phyloP scores from a whole-genome alignment of 1,139 yeast species.

The Yamadazyma blattariae region DNA sequence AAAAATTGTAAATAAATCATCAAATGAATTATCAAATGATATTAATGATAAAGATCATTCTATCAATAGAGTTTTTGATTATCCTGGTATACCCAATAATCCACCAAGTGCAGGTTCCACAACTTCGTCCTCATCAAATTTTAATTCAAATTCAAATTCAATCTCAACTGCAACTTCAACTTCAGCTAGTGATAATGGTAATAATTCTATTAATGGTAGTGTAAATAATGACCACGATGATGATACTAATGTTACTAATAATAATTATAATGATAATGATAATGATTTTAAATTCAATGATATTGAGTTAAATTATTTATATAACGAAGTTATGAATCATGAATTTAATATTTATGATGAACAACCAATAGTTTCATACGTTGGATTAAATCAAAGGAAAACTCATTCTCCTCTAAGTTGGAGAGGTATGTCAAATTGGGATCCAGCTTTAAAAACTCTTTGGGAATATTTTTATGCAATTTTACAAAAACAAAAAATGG shows the following conservation, averaged over 20 bases:
- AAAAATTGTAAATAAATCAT: not conserved
- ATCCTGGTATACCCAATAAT: no score
- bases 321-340: constrained; percentile 1
- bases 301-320: constrained; percentile 4
- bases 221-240: no score
- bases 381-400: constrained; percentile 9
- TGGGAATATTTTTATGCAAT: constrained; percentile 1
- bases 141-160: no score
- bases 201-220: no score
- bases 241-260: no score
- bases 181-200: no score
- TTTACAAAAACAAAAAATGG: not conserved
- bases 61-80: not conserved
- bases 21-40: not conserved
- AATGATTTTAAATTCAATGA: constrained; percentile 3
- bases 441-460: constrained; percentile 11
- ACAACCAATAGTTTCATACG: not conserved
- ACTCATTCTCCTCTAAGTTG: constrained; percentile 36
- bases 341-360: constrained; percentile 5
- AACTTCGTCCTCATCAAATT: no score
- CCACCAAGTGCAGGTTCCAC: no score
- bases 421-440: constrained; percentile 27
- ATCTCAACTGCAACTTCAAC: no score
- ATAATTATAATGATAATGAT: no score
- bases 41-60: not conserved